Conservation (phyloP, 768 basidiomycete genomes). For the Hygrocybe coccinea region DNA sequence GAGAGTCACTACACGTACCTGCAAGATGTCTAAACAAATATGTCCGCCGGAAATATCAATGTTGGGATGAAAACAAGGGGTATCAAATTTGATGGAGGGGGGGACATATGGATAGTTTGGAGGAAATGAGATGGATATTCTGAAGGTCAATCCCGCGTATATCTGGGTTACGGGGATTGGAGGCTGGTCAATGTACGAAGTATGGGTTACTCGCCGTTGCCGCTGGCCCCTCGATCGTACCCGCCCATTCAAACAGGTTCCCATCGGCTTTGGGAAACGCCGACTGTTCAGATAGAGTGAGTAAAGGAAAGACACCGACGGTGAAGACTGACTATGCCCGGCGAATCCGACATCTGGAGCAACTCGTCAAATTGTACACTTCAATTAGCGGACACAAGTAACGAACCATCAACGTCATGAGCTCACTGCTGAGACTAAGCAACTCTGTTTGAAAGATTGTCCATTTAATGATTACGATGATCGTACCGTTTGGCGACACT, state of each 20-base stretch:
- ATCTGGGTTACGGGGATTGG: constrained; percentile 40
- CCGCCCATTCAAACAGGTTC: constrained; percentile 86
- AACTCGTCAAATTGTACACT: neutral
- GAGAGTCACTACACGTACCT: constrained; percentile 40
- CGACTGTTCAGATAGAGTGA: constrained; percentile 44
- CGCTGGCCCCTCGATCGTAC: constrained; percentile 77
- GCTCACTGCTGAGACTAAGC: constrained; percentile 67
- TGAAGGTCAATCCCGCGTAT: constrained; percentile 75
- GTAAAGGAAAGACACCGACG: neutral
- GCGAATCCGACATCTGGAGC: constrained; percentile 78
- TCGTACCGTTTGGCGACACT: constrained; percentile 80
- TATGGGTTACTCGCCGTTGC: constrained; percentile 50
- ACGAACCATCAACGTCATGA: constrained; percentile 84
- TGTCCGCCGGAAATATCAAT: constrained; percentile 73
- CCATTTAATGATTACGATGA: constrained; percentile 4
- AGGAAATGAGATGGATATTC: constrained; percentile 80
- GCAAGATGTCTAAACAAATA: constrained; percentile 85
- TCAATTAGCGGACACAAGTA: neutral
- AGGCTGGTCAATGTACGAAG: constrained; percentile 1
- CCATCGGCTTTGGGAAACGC: constrained; percentile 86
- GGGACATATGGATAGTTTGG: constrained; percentile 85
- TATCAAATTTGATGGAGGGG: constrained; percentile 81
- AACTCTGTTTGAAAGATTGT: constrained; percentile 7
- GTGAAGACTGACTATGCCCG: constrained; percentile 66
- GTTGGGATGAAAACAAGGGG: constrained; percentile 89